Evolutionary conservation across 306 rosid species (phyloP), one percentile per base, ranked within the genome.

Genomic region (Cercis canadensis): DNA sequence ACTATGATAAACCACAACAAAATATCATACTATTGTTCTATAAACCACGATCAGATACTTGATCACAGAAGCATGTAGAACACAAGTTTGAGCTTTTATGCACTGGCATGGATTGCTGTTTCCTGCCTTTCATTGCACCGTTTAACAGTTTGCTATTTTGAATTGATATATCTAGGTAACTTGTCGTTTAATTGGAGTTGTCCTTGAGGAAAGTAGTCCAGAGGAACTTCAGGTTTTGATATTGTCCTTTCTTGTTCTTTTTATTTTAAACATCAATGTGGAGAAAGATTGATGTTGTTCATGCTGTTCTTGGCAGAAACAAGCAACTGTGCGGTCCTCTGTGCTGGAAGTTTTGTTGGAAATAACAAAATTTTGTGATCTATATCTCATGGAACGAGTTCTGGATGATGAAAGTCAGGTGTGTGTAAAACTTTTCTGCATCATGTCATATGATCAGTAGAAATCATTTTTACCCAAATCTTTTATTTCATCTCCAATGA

Each of bases 321-420:
- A 82, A 83, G 97, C 80, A 43, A 89, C 96, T 11, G 96, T 94
- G 73, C 87, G 69, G 83, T 78, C 93, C 75, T 84, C 99, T 37
- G 96, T 86, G 82, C 78, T 94, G 64, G 97, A 89, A 84, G 85
- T 89, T 7, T 85, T 94, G 59, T 68, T 89, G 88, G 99, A 91
- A 77, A 82, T 94, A 65, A 91, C 97, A 8, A 94, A 91, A 55
- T 85, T 55, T 75, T 94, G 99, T 39, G 97, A 94, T 84, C 77
- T 94, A 73, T 94, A 94, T 82, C 89, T 94, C 78, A 94, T 94
- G 99, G 97, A 94, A 78, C 88, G 85, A 57, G 95, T 91, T 81
- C 52, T 91, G 65, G 99, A 94, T 57, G 97, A 91, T 63, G 96
- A 90, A 75, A 91, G 89, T 11, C 97, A 91, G 87, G 99, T 94